These are phyloP conservation scores for Colletotrichum sp. DNA, from an alignment of 2,329 filamentous ascomycete species.

Conservation along the genomic window DNA sequence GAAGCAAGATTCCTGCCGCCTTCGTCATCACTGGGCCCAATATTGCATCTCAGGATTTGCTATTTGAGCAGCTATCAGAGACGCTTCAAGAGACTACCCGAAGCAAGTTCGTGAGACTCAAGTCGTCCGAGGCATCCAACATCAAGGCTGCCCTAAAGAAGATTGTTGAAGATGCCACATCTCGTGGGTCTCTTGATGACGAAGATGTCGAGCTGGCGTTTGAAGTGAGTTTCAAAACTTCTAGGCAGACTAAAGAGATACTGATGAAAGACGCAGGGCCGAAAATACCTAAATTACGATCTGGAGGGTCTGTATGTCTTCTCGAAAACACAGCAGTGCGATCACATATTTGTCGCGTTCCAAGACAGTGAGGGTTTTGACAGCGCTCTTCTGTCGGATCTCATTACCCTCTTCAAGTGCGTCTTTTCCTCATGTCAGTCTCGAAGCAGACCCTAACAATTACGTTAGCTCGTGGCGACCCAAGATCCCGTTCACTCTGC, in stretches of 20 bases:
- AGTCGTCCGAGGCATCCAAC: conserved; percentile 75
- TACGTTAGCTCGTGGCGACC: conserved; percentile 66
- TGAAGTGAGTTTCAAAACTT: conserved; percentile 52
- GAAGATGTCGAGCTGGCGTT: conserved; percentile 55
- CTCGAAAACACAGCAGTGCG: conserved; percentile 55
- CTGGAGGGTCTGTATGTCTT: conserved; percentile 72
- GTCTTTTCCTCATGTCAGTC: conserved; percentile 24
- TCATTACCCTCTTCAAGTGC: conserved; percentile 73
- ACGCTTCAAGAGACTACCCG: conserved; percentile 50
- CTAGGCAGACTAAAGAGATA: not conserved
- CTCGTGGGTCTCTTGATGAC: conserved; percentile 48
- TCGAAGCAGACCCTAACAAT: not conserved
- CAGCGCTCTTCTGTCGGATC: conserved; percentile 70
- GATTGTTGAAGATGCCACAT: conserved; percentile 71
- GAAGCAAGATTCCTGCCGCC: conserved; percentile 66
- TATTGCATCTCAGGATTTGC: conserved; percentile 74
- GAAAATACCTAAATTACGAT: conserved; percentile 78
- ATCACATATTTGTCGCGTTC: conserved; percentile 73
- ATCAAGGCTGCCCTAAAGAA: conserved; percentile 76
- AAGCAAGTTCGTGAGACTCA: conserved; percentile 69
- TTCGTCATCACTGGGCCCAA: conserved; percentile 82
- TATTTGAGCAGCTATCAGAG: conserved; percentile 74
- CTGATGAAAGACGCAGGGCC: conserved; percentile 48
- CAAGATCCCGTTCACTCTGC: conserved; percentile 76
- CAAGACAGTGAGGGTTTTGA: conserved; percentile 87